Evolutionary conservation across 345 rosid genomes (phyloP), one percentile per base, ranked within the genome.

Genomic region (Cardiospermum halicacabum): DNA sequence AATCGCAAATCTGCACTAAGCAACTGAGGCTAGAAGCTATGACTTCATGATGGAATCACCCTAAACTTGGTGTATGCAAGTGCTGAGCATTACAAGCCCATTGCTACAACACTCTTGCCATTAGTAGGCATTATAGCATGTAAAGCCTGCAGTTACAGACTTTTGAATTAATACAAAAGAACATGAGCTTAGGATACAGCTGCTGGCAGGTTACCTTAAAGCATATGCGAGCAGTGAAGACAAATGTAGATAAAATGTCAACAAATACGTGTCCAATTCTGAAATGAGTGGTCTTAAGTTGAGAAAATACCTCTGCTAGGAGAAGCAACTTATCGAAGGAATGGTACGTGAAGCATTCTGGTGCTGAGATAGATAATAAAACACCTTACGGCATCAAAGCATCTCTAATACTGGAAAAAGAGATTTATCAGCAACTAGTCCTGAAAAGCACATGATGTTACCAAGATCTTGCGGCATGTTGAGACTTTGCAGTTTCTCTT

Each of bases 401-500:
- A 56, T 24, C 15, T 54, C 18, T 31, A 3, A 16, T 31, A 24
- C n/a, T 4, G 22, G 10, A 11, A 31, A 8, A 54, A 15, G 11
- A 15, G 40, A 59, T 32, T 47, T 26, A 10, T 32, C 32, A 3
- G 13, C 5, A 66, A 50, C 42, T 3, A 36, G 53, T 21, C 63
- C 32, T 63, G 27, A 11, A 65, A 47, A 53, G 48, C 27, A 8
- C n/a, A n/a, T 15, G 45, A 64, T 54, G 69, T 80, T 80, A 87
- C 91, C 95, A 80, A 72, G 82, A 79, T 72, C 78, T 82, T 11
- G 91, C 81, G 78, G 96, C 92, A 81, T 89, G 99, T 48, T 85
- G 84, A 53, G 99, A 84, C 72, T 89, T 89, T 16, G 96, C 96
- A 26, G 81, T 81, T 80, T 91, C 97, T 68, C 83, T 89, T 75